These are phyloP conservation scores for Pseudogymnoascus sp. DNA, from an alignment of 2,329 filamentous ascomycete species.

Conservation along the genomic window DNA sequence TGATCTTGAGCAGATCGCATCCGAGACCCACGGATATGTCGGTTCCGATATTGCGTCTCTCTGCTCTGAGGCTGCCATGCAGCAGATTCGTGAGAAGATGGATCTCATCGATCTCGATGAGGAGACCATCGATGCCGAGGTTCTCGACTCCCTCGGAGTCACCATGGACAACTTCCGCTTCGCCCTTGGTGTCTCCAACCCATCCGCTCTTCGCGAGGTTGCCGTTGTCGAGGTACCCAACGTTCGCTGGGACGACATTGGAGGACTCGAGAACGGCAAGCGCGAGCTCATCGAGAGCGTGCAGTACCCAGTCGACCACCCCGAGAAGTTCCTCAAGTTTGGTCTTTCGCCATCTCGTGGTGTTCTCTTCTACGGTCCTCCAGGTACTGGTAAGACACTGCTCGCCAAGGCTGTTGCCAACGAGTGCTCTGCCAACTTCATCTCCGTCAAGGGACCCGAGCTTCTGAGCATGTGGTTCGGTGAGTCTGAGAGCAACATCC, in stretches of 20 bases:
- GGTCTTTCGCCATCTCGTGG: conserved; percentile 95
- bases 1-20: conserved; percentile 90
- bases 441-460: conserved; percentile 97
- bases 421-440: conserved; percentile 99
- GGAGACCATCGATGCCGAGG: conserved; percentile 97
- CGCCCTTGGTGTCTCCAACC: conserved; percentile 95
- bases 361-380: conserved; percentile 97
- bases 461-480: conserved; percentile 99
- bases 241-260: conserved; percentile 99
- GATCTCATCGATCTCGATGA: conserved; percentile 98
- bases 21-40: conserved; percentile 98
- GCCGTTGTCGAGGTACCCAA: conserved; percentile 99
- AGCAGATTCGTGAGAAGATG: conserved; percentile 99
- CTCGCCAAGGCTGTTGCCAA: conserved; percentile 99
- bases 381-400: conserved; percentile 99
- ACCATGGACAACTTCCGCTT: conserved; percentile 99
- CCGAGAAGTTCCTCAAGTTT: conserved; percentile 99
- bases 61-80: conserved; percentile 98
- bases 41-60: conserved; percentile 97
- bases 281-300: conserved; percentile 98
- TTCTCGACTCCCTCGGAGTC: conserved; percentile 93
- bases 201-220: conserved; percentile 95
- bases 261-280: conserved; percentile 97
- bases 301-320: conserved; percentile 98
- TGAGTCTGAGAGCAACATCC: conserved; percentile 99